Conservation (phyloP, 164 flowering plant genomes). For the Hamamelis virginiana region DNA sequence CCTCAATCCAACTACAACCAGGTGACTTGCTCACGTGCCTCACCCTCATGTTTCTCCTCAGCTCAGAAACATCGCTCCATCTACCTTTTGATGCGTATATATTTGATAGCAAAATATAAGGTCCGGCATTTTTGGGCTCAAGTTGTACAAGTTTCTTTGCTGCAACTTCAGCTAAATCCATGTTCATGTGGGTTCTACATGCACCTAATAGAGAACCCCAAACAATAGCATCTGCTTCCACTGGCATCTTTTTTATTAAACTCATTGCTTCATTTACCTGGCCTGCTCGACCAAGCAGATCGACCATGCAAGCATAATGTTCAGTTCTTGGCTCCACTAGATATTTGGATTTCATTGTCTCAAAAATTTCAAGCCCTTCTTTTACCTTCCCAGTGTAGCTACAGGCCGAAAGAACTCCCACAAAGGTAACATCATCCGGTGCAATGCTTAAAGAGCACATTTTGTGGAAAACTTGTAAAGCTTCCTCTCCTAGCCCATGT, state of each 20-base stretch:
- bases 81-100: slow-evolving; percentile 67
- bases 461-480: slow-evolving; percentile 54
- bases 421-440: slow-evolving; percentile 67
- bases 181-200: slow-evolving; percentile 59
- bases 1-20: slow-evolving; percentile 89
- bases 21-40: slow-evolving; percentile 62
- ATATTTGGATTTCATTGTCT: slow-evolving; percentile 54
- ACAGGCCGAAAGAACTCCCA: slow-evolving; percentile 80
- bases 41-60: slow-evolving; percentile 55
- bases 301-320: slow-evolving; percentile 85
- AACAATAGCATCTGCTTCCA: slow-evolving; percentile 72
- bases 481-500: slow-evolving; percentile 70
- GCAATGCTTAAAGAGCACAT: slow-evolving; percentile 44
- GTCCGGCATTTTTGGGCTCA: slow-evolving; percentile 75
- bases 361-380: slow-evolving; percentile 62
- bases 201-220: slow-evolving; percentile 89
- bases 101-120: slow-evolving; percentile 64
- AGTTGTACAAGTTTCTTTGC: slow-evolving; percentile 64
- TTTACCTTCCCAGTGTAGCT: slow-evolving; percentile 69
- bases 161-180: slow-evolving; percentile 75
- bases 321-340: slow-evolving; percentile 51
- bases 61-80: slow-evolving; percentile 59
- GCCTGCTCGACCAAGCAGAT: slow-evolving; percentile 81
- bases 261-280: slow-evolving; percentile 56
- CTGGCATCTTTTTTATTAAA: slow-evolving; percentile 55